Percentiles rank a stretch among this genome's conserved stretches.
phyloP scores from a whole-genome alignment of 352 stramenopile species.

The Aphanomyces astaci region DNA sequence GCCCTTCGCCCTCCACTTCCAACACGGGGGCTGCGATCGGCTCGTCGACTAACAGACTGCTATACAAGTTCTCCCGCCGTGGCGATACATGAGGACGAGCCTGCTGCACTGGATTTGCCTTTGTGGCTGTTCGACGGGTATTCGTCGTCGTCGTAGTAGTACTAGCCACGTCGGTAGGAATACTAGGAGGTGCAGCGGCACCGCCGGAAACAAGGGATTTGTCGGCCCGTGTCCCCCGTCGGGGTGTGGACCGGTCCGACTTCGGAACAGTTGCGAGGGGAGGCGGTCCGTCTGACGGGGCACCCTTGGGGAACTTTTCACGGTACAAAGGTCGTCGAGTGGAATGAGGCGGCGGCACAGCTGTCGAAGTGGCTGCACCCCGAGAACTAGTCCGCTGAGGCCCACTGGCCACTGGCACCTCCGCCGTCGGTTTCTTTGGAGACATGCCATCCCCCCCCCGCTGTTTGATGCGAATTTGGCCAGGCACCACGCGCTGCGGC shows the following conservation, averaged over 20 bases:
- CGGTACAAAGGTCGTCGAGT: constrained; percentile 1
- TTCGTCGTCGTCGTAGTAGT: neutral
- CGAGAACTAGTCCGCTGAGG: neutral
- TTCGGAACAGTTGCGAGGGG: neutral
- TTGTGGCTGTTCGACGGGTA: too few relatives aligned
- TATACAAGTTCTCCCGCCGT: neutral
- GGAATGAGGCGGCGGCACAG: neutral
- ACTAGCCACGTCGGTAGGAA: too few relatives aligned
- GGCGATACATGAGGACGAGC: too few relatives aligned
- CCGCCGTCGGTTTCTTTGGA: neutral
- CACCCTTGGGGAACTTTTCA: neutral
- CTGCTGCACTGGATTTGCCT: too few relatives aligned
- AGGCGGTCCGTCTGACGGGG: neutral
- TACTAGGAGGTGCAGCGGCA: too few relatives aligned
- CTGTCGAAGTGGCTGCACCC: neutral
- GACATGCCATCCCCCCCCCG: neutral
- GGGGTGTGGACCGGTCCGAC: neutral
- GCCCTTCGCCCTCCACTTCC: neutral
- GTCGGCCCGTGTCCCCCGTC: neutral
- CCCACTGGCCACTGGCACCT: neutral
- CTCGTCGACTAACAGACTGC: neutral
- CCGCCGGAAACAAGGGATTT: too few relatives aligned
- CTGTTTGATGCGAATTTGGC: neutral
- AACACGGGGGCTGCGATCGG: neutral
- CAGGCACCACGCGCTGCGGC: neutral